Evolutionary conservation across 2,329 filamentous ascomycete species (phyloP), one percentile per base, ranked within the genome.

Genomic region (Pseudogymnoascus sp.): DNA sequence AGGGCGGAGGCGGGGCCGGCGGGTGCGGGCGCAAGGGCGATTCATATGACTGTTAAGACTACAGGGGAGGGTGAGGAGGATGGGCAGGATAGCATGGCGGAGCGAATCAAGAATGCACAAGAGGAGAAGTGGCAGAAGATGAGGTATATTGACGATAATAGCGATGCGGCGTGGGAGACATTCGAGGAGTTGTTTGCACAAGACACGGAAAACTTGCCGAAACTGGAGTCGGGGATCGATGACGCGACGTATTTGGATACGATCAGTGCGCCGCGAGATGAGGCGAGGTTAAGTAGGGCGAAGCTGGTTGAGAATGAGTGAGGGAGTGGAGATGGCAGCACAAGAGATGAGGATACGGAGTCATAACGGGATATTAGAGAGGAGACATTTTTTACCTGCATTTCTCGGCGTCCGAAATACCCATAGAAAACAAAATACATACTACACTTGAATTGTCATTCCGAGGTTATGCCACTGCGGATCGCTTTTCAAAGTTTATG

Each of bases 31-130:
- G 50, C 50, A 35, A 87, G 89, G 66, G 88, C 90, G 14, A 90
- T 96, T 70, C 89, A 95, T 75, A 90, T 96, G 79, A 91, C 90
- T 31, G 87, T 96, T 72, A 96, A 96, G 79, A 86, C 86, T 38
- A 84, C 85, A 1, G 84, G 85, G 56, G 86, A 89, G 68, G 86
- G 86, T 63, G 87, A 88, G 61, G 80, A 80, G 53, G 79, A 85
- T 63, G 80, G 85, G 11, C 86, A 84, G 24, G 84, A 89, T 68
- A 93, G 86, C 37, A 95, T 89, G 79, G 87, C 83, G 66, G 82
- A 89, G 71, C 85, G 91, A 31, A 83, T 97, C 67, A 85, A 88
- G 69, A 78, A 82, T 50, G 91, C 96, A 47, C 90, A 96, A 77
- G 83, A 86, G 61, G 93, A 99, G 73, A 79, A 81, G 63, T 99